Evolutionary conservation across 306 rosid species (phyloP), one percentile per base, ranked within the genome.

Genomic region (Chamaecrista fasciculata): DNA sequence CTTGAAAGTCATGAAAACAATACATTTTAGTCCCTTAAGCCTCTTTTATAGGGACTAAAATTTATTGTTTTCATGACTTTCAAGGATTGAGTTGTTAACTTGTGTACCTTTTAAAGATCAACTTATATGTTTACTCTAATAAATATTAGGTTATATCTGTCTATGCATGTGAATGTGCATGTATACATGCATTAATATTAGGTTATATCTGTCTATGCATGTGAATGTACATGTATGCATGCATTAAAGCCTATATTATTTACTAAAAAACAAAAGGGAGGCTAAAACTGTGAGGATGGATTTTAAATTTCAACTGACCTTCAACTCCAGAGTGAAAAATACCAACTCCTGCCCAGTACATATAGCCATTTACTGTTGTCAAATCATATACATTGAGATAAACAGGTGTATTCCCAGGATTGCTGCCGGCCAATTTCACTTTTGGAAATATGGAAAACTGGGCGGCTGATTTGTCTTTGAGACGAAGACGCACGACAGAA

Each of bases 321-420:
- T 93, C 96, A 31, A 93, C 80, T 25, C 90, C 98, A 2, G 98
- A 78, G 82, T 93, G 98, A 81, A 86, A 93, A 82, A 90, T 86
- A 28, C 97, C 98, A 63, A 93, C 72, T 39, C 98, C 98, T 16
- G 98, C 98, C 98, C 98, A 93, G 61, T 80, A 90, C 78, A 90
- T 84, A 53, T 89, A 93, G 58, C 97, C 97, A 76, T 93, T 93
- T 53, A 83, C 91, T 18, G 89, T 76, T 16, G 98, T 93, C 70
- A 93, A 86, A 80, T 93, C 98, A 74, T 93, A 93, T 28, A 93
- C 96, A 79, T 90, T 93, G 67, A 93, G 90, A 82, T 93, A 93
- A 40, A 93, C 96, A 62, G 97, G 96, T 18, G 90, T 6, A 47
- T 82, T 82, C 63, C 90, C 90, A 11, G 91, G 83, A 75, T 76